These are phyloP conservation scores for Sphenostylis stenocarpa DNA, from an alignment of 306 rosid species.

Conservation along the genomic window DNA sequence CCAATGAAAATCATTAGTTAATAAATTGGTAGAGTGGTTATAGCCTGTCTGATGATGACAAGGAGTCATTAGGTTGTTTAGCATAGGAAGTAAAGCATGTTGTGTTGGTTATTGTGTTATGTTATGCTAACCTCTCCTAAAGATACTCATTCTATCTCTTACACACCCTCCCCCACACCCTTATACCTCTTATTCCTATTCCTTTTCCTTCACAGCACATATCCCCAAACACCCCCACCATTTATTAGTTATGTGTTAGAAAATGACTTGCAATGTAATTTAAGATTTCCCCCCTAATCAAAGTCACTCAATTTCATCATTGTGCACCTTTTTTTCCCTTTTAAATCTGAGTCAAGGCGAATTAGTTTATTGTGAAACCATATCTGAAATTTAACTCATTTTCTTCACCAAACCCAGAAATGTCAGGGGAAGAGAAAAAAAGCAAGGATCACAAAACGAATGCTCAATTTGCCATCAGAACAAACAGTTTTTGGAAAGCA, in stretches of 20 bases:
- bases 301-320: neutral
- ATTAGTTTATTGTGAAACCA: slow-evolving; percentile 5
- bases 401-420: neutral
- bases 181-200: slow-evolving; percentile 14
- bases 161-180: slow-evolving; percentile 15
- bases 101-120: neutral
- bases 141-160: slow-evolving; percentile 39
- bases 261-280: slow-evolving; percentile 19
- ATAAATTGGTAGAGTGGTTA: too few species aligned
- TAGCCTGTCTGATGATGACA: too few species aligned
- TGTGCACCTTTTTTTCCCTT: neutral
- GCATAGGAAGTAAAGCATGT: slow-evolving; percentile 70
- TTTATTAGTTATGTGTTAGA: slow-evolving; percentile 19
- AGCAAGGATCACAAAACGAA: neutral
- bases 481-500: neutral
- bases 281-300: slow-evolving; percentile 23
- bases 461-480: neutral
- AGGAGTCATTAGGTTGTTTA: slow-evolving; percentile 60
- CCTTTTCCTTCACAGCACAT: slow-evolving; percentile 24
- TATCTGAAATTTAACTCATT: neutral
- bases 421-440: too few species aligned
- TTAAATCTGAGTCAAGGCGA: slow-evolving; percentile 4
- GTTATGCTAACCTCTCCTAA: slow-evolving; percentile 21
- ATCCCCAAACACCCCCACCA: slow-evolving; percentile 29
- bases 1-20: too few species aligned